Conservation (phyloP, 768 basidiomycete genomes). For the Russula vinacea region DNA sequence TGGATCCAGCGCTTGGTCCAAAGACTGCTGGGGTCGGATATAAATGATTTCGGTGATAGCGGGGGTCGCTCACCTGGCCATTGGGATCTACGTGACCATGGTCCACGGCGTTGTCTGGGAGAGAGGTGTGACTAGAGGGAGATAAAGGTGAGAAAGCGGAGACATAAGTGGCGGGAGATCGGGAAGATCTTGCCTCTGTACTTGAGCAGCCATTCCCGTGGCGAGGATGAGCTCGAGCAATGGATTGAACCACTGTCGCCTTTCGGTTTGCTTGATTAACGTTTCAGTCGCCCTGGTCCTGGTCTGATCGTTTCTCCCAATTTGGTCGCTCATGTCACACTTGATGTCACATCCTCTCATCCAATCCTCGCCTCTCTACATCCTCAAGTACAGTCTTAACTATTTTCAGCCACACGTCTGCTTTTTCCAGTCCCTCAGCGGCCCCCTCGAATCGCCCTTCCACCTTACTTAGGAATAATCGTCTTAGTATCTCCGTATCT, state of each 20-base stretch:
- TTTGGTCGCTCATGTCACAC: conserved; percentile 18
- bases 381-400: conserved; percentile 62
- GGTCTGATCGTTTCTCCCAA: conserved; percentile 26
- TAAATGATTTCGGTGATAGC: conserved; percentile 21
- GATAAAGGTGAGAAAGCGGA: conserved; percentile 28
- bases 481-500: conserved; percentile 37
- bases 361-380: conserved; percentile 11
- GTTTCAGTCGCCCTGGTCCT: conserved; percentile 27
- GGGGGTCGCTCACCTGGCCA: conserved; percentile 27
- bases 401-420: conserved; percentile 56
- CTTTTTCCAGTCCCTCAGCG: conserved; percentile 61
- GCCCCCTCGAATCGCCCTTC: conserved; percentile 54
- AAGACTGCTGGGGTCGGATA: conserved; percentile 22
- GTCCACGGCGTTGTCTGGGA: conserved; percentile 30
- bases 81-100: conserved; percentile 30
- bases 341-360: conserved; percentile 33
- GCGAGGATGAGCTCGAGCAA: conserved; percentile 24
- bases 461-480: conserved; percentile 64
- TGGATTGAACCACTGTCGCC: conserved; percentile 28
- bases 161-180: conserved; percentile 26
- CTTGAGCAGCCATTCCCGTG: conserved; percentile 30
- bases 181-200: conserved; percentile 30
- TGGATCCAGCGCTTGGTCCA: conserved; percentile 31
- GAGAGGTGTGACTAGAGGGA: conserved; percentile 26
- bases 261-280: conserved; percentile 24